Conservation (phyloP, 805 yeast genomes). For the Kazachstania kunashirensis region DNA sequence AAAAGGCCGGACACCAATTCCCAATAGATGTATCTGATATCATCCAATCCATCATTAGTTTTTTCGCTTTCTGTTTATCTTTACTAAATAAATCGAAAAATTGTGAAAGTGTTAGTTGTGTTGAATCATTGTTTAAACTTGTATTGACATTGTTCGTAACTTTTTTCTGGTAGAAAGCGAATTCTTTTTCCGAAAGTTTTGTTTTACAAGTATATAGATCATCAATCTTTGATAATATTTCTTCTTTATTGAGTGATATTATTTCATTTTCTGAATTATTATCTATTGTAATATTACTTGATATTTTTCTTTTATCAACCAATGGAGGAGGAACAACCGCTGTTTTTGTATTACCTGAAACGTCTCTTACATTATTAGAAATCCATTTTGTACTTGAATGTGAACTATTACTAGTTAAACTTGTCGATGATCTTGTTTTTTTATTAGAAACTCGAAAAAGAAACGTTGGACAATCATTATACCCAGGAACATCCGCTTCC, state of each 20-base stretch:
- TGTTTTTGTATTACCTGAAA: conserved; percentile 14
- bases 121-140: conserved; percentile 23
- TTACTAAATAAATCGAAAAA: conserved; percentile 15
- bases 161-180: conserved; percentile 36
- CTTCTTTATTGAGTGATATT: conserved; percentile 6
- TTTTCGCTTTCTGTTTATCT: conserved; percentile 27
- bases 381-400: conserved; percentile 3
- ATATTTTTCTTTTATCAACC: not conserved
- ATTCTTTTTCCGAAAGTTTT: conserved; percentile 34
- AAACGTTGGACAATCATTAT: conserved; percentile 36
- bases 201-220: conserved; percentile 23
- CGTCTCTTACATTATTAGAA: conserved; percentile 9
- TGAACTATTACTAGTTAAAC: not conserved
- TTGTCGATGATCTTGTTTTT: not conserved
- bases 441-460: conserved; percentile 19
- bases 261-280: not conserved
- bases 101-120: conserved; percentile 22
- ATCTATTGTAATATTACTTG: not conserved
- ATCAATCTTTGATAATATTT: conserved; percentile 17
- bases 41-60: conserved; percentile 41
- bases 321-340: conserved; percentile 18
- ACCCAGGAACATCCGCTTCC: conserved; percentile 35
- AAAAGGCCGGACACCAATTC: conserved; percentile 59
- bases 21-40: conserved; percentile 46
- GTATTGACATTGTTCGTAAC: conserved; percentile 24